Conservation (phyloP, 2,329 filamentous ascomycete genomes). For the Sclerotinia borealis region DNA sequence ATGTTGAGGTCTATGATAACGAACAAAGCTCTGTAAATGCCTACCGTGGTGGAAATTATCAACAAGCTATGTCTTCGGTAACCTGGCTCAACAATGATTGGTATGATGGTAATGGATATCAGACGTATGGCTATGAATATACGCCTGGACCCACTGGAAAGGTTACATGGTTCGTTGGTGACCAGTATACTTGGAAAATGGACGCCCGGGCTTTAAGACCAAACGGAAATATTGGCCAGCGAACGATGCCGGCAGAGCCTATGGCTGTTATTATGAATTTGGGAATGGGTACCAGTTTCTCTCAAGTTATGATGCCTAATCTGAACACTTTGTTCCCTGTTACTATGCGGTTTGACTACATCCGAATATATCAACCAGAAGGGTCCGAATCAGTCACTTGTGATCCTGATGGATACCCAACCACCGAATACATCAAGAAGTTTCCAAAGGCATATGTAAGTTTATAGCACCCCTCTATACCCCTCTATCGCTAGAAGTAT, state of each 20-base stretch:
- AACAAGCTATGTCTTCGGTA: conserved; percentile 56
- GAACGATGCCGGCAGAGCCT: conserved; percentile 60
- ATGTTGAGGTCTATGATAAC: conserved; percentile 58
- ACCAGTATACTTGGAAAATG: conserved; percentile 58
- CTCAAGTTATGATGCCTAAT: conserved; percentile 52
- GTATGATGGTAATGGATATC: conserved; percentile 59
- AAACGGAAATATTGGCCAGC: conserved; percentile 64
- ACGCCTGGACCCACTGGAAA: conserved; percentile 52
- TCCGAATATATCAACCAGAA: conserved; percentile 59
- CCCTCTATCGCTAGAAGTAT: background rate
- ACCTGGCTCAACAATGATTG: conserved; percentile 59
- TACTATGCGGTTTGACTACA: conserved; percentile 62
- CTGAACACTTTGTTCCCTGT: conserved; percentile 53
- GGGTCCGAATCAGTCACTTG: conserved; percentile 55
- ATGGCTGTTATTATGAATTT: conserved; percentile 63
- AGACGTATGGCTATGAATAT: conserved; percentile 59
- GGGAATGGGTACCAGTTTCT: conserved; percentile 63
- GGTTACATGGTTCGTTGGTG: conserved; percentile 64
- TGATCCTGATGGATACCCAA: conserved; percentile 61
- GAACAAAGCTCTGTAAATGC: conserved; percentile 50
- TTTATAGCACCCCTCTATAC: conserved; percentile 34
- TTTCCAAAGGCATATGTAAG: conserved; percentile 51
- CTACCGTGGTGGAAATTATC: conserved; percentile 56
- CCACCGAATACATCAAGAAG: conserved; percentile 58
- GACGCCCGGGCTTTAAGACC: conserved; percentile 53